Evolutionary conservation across 192 early-diverging fungal genomes (phyloP), one percentile per base, ranked within the genome.

Genomic region (Backusella parvicylindrica): DNA sequence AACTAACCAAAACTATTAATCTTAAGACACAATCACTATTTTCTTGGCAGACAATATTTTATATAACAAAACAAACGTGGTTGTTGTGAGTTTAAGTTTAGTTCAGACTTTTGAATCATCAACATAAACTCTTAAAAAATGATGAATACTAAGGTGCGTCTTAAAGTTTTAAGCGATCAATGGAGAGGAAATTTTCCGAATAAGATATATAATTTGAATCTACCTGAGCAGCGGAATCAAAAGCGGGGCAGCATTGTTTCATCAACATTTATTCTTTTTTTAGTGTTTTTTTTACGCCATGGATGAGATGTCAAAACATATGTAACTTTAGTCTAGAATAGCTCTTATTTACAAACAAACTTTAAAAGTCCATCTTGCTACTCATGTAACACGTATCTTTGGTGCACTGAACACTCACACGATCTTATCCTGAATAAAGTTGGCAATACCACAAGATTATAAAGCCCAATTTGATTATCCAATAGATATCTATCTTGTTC

Each of bases 381-480:
- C 21, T 60, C 21, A 60, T 12, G 53, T 60, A 60, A 5, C 53
- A 60, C 53, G 2, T 21, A 60, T 26, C 26, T 60, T 26, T 60
- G 43, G 53, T 50, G 49, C 26, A 28, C 53, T 60, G 53, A 60
- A 28, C 53, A 60, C 53, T 60, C 53, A 60, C 53, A 60, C 53
- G 53, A 60, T 60, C 53, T 60, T 60, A 60, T 60, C 53, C 53
- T 60, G 53, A 23, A 60, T 60, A 60, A 60, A 60, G 53, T 11
- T 26, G 53, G 53, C 1, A 60, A 60, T 60, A 21, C 26, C 26
- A 60, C 23, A 60, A 28, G 53, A 60, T 60, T 60, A 60, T 60
- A 60, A 60, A 12, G 11, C n/a, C 21, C 53, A 60, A 28, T 26
- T 26, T 11, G 53, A 60, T 60, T 60, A 60, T 60, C 53, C 53